Conservation (phyloP, 345 rosid genomes). For the Salix caprea region DNA sequence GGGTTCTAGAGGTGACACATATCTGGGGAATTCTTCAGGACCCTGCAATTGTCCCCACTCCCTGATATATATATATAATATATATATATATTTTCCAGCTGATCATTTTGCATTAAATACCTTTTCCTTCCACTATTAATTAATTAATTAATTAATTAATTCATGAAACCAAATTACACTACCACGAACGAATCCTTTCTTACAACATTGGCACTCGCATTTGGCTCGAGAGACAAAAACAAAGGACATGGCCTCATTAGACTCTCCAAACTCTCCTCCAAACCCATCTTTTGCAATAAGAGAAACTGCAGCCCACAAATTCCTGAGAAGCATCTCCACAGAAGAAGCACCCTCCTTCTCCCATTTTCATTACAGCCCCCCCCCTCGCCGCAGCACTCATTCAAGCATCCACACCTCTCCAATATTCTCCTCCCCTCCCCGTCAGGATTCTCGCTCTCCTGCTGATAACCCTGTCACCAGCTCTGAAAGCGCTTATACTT, state of each 20-base stretch:
- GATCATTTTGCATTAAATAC: too few species aligned
- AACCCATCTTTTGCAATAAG: conserved; percentile 40
- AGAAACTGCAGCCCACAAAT: conserved; percentile 8
- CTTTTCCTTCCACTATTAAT: too few species aligned
- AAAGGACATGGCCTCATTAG: conserved; percentile 30
- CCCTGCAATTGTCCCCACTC: too few species aligned
- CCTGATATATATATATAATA: too few species aligned
- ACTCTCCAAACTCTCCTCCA: conserved; percentile 35
- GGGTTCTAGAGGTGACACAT: too few species aligned
- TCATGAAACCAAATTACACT: too few species aligned
- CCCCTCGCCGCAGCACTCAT: conserved; percentile 28
- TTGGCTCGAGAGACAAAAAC: neutral
- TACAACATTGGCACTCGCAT: too few species aligned
- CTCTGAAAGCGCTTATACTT: conserved; percentile 13
- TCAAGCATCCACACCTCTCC: conserved; percentile 26
- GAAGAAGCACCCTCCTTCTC: conserved; percentile 33
- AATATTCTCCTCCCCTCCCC: conserved; percentile 20
- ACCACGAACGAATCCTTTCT: too few species aligned
- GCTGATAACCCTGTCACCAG: neutral
- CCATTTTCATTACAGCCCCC: conserved; percentile 24
- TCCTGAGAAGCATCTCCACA: conserved; percentile 36
- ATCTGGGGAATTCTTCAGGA: too few species aligned
- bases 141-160: too few species aligned
- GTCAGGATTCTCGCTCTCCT: neutral
- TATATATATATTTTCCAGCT: too few species aligned